These are phyloP conservation scores for Saturnispora mendoncae DNA, from an alignment of 805 yeast species.

Conservation along the genomic window DNA sequence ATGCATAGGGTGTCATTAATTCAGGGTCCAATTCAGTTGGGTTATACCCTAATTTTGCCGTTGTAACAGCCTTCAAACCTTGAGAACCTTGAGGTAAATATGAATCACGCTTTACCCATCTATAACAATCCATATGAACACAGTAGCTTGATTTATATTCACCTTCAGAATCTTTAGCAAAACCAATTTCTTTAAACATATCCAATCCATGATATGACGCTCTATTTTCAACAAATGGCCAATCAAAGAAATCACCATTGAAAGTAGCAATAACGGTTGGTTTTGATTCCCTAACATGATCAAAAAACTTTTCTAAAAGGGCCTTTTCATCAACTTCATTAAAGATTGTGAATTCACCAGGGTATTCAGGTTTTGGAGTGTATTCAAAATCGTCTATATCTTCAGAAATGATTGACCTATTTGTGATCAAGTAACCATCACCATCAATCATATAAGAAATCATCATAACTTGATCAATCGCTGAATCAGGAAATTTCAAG, in stretches of 20 bases:
- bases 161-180: constrained; percentile 78
- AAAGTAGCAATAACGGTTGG: constrained; percentile 98
- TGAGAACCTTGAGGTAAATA: constrained; percentile 98
- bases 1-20: constrained; percentile 95
- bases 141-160: constrained; percentile 90
- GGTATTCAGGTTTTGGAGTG: constrained; percentile 94
- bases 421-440: constrained; percentile 88
- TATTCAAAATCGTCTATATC: constrained; percentile 97
- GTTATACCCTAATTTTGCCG: constrained; percentile 89
- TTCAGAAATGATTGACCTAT: constrained; percentile 85
- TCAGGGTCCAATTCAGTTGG: constrained; percentile 97
- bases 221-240: constrained; percentile 96
- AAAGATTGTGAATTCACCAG: constrained; percentile 81
- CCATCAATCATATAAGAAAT: constrained; percentile 99
- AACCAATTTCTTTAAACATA: constrained; percentile 91
- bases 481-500: constrained; percentile 87
- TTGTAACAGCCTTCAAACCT: constrained; percentile 96
- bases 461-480: constrained; percentile 94
- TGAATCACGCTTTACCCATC: constrained; percentile 98
- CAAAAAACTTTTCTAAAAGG: constrained; percentile 68
- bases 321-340: constrained; percentile 83
- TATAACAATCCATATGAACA: constrained; percentile 92
- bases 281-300: constrained; percentile 74
- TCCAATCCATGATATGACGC: constrained; percentile 75
- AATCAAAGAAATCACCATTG: constrained; percentile 97